These are phyloP conservation scores for Kodamaea kaohsiungensis DNA, from an alignment of 805 yeast species.

Conservation along the genomic window DNA sequence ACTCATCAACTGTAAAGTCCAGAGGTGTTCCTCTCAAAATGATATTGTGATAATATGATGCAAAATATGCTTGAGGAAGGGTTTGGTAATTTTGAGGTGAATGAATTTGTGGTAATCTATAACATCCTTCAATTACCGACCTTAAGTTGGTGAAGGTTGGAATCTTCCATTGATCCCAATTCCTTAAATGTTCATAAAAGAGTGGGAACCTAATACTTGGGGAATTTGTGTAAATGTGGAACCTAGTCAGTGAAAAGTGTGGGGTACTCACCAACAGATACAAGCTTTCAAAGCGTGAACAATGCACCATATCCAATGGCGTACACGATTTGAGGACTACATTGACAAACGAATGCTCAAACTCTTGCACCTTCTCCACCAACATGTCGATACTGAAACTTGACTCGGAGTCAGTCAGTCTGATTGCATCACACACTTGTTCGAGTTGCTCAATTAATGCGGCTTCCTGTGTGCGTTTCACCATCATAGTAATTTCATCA, in stretches of 20 bases:
- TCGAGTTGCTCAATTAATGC: neutral
- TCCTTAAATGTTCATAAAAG: constrained; percentile 21
- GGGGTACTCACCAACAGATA: constrained; percentile 10
- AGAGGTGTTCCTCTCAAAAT: neutral
- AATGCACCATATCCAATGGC: neutral
- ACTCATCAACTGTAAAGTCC: constrained; percentile 3
- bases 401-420: neutral
- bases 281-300: constrained; percentile 21
- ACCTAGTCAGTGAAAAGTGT: constrained; percentile 13
- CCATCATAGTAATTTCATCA: neutral
- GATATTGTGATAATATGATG: neutral
- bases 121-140: neutral
- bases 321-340: constrained; percentile 1
- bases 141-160: neutral
- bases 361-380: constrained; percentile 27
- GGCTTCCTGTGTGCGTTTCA: neutral
- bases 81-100: neutral
- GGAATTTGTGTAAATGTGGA: constrained; percentile 21
- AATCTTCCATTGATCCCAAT: neutral
- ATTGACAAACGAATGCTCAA: neutral
- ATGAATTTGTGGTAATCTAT: neutral
- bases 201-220: constrained; percentile 27
- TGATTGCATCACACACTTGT: neutral
- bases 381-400: neutral
- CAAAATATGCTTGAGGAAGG: neutral